A percentile compares a stretch with the other conserved stretches of the same genome.
Conservation (phyloP, 169 alveolate species). For the Plasmodium cynomolgi region DNA sequence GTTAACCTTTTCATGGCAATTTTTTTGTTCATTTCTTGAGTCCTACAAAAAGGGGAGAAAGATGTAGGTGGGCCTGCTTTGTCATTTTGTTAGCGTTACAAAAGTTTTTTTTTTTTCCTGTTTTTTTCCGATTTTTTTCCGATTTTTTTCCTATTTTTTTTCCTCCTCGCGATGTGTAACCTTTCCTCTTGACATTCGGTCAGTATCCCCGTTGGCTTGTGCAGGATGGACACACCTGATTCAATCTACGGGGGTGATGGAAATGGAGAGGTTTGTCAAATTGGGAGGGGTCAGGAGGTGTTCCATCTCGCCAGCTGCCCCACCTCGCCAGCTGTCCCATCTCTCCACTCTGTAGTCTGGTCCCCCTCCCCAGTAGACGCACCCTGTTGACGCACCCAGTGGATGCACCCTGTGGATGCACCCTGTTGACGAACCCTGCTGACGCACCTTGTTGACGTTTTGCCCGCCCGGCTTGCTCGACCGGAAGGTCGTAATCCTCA, state of each 20-base stretch:
- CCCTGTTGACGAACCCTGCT: not conserved
- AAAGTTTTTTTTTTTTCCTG: not conserved
- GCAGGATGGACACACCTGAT: conserved; percentile 55
- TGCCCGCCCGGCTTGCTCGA: conserved; percentile 88
- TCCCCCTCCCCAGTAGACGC: not conserved
- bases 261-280: not conserved
- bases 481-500: conserved; percentile 84
- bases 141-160: not conserved
- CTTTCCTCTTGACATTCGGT: conserved; percentile 63
- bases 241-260: conserved; percentile 10
- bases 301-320: not conserved
- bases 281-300: not conserved
- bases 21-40: conserved; percentile 70
- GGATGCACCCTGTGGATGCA: not conserved
- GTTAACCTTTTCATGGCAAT: conserved; percentile 59
- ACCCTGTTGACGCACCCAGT: not conserved
- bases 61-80: not conserved
- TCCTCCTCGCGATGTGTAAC: not conserved
- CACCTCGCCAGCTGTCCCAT: no score
- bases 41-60: conserved; percentile 12
- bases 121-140: not conserved
- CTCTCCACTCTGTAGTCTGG: not conserved
- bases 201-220: conserved; percentile 36
- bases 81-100: not conserved
- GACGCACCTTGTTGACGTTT: conserved; percentile 84